phyloP scores from a whole-genome alignment of 805 yeast genomes.

The Komagataella ulmi region DNA sequence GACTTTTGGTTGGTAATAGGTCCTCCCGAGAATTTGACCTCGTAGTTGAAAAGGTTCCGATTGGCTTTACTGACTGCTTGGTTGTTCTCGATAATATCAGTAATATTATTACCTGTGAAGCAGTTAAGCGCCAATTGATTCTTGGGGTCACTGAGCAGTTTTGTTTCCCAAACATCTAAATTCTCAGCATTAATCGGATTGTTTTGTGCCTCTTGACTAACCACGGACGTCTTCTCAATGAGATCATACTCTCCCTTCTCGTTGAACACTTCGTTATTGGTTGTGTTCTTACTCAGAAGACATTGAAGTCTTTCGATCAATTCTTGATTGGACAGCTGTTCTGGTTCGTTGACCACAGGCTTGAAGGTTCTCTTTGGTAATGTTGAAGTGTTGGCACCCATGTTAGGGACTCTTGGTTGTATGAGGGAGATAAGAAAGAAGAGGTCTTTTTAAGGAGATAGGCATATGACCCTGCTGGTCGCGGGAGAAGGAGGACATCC shows the following conservation, averaged over 20 bases:
- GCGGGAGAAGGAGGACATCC: neutral
- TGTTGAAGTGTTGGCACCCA: neutral
- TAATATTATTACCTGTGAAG: conserved; percentile 32
- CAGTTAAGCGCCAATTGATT: conserved; percentile 42
- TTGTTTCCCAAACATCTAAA: conserved; percentile 31
- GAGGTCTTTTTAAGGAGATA: neutral
- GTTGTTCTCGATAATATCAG: conserved; percentile 25
- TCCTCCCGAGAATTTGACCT: conserved; percentile 35
- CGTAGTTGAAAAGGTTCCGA: conserved; percentile 27
- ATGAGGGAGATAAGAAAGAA: neutral
- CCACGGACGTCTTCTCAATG: neutral
- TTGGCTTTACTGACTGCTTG: conserved; percentile 14
- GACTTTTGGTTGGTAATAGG: conserved; percentile 67
- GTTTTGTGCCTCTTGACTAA: neutral
- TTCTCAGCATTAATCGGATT: conserved; percentile 19
- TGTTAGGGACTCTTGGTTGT: neutral
- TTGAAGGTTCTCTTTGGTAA: neutral
- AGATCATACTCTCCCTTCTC: neutral
- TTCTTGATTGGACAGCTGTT: neutral
- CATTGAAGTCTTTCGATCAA: conserved; percentile 2
- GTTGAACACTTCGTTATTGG: neutral
- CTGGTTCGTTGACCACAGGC: neutral
- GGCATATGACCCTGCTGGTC: neutral
- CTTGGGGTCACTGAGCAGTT: conserved; percentile 30
- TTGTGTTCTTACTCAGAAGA: conserved; percentile 1